These are phyloP conservation scores for Uronychia setigera DNA, from an alignment of 73 alveolate species.

Conservation along the genomic window DNA sequence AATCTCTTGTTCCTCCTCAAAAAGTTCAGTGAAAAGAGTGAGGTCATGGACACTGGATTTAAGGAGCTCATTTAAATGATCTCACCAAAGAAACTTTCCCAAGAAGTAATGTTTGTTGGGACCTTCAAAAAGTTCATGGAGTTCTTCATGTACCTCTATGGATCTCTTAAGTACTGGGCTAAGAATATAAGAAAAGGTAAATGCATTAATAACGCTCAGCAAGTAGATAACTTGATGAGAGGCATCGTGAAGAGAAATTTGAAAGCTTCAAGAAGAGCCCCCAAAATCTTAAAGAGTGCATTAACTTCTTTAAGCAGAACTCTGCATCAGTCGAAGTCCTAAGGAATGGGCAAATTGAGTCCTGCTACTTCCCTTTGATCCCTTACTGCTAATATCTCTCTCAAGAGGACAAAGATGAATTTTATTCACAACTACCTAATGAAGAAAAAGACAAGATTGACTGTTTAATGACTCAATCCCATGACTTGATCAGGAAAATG, in stretches of 20 bases:
- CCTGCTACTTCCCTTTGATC: slow-evolving; percentile 46
- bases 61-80: slow-evolving; percentile 16
- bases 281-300: slow-evolving; percentile 7
- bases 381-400: slow-evolving; percentile 51
- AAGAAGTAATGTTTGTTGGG: background rate
- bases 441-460: slow-evolving; percentile 59
- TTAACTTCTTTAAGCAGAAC: slow-evolving; percentile 26
- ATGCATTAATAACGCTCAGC: background rate
- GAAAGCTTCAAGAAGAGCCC: slow-evolving; percentile 5
- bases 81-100: background rate
- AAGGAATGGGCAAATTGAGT: slow-evolving; percentile 16
- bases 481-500: slow-evolving; percentile 37
- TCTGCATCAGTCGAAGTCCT: slow-evolving; percentile 47
- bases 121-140: slow-evolving; percentile 11
- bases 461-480: slow-evolving; percentile 7
- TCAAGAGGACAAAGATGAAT: slow-evolving; percentile 31
- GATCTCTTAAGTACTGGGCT: background rate
- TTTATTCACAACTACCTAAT: slow-evolving; percentile 28
- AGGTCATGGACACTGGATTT: slow-evolving; percentile 16
- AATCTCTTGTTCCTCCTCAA: slow-evolving; percentile 33
- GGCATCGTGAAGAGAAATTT: slow-evolving; percentile 2
- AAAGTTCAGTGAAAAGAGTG: slow-evolving; percentile 39
- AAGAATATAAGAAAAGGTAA: background rate
- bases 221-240: background rate
- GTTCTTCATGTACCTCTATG: slow-evolving; percentile 3